phyloP scores from a whole-genome alignment of 129 eudicot species.

The Arctium minus region DNA sequence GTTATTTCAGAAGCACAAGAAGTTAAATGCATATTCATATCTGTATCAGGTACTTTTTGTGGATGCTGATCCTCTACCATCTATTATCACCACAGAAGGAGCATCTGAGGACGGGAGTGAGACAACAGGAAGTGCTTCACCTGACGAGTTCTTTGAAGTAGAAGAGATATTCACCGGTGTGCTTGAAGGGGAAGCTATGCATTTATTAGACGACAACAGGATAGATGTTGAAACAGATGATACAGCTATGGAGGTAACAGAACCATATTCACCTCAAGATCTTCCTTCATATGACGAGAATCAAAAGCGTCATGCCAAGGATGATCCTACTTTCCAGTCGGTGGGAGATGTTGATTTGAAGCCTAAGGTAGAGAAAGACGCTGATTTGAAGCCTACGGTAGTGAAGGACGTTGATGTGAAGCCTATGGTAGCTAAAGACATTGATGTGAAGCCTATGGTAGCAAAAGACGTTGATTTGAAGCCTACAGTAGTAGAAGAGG shows the following conservation, averaged over 20 bases:
- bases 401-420: not conserved
- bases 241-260: conserved; percentile 39
- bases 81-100: conserved; percentile 52
- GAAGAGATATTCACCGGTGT: conserved; percentile 73
- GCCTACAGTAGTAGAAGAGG: not conserved
- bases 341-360: conserved; percentile 18
- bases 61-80: conserved; percentile 76
- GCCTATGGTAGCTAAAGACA: not conserved
- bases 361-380: not conserved
- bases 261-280: conserved; percentile 56
- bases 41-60: conserved; percentile 89
- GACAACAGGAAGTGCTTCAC: conserved; percentile 43
- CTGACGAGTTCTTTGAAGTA: conserved; percentile 93
- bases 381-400: not conserved
- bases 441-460: not conserved
- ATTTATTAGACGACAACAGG: conserved; percentile 19
- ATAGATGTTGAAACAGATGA: conserved; percentile 34
- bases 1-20: conserved; percentile 16
- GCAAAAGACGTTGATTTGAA: conserved; percentile 3
- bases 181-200: conserved; percentile 46
- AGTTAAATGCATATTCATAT: conserved; percentile 39
- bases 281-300: conserved; percentile 29
- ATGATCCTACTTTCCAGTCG: not conserved
- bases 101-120: conserved; percentile 52
- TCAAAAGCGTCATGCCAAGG: not conserved